Conservation (phyloP, 345 rosid genomes). For the Odontarrhena argentea region DNA sequence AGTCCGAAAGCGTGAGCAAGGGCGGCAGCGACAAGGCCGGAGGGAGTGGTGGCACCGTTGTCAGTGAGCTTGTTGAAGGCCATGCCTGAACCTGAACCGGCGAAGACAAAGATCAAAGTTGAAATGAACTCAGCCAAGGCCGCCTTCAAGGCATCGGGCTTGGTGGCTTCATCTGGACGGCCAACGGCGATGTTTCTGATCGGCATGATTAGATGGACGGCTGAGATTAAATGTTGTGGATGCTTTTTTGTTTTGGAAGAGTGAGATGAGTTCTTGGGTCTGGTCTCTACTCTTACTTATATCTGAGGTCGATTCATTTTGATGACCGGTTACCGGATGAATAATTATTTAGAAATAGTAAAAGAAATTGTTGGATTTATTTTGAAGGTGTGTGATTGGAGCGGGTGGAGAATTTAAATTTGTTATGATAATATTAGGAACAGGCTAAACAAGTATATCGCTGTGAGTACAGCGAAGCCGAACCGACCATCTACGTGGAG, state of each 20-base stretch:
- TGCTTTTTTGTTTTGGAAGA: background rate
- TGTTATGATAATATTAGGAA: background rate
- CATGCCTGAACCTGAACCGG: constrained; percentile 94
- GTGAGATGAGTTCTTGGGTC: constrained; percentile 21
- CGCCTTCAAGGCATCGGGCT: constrained; percentile 70
- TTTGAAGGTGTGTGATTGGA: constrained; percentile 28
- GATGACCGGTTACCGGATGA: constrained; percentile 32
- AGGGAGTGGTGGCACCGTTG: constrained; percentile 66
- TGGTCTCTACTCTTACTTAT: constrained; percentile 32
- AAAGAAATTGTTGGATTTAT: constrained; percentile 1
- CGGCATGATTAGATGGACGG: constrained; percentile 60
- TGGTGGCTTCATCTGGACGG: constrained; percentile 61
- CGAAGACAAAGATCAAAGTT: constrained; percentile 79
- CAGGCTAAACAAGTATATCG: constrained; percentile 37
- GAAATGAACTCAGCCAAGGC: constrained; percentile 92
- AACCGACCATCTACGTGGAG: constrained; percentile 44
- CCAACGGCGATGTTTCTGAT: constrained; percentile 84
- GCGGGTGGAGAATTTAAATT: constrained; percentile 27
- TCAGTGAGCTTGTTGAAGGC: constrained; percentile 84
- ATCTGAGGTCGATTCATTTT: constrained; percentile 32
- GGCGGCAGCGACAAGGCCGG: constrained; percentile 79
- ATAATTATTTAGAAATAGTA: background rate
- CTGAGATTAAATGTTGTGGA: constrained; percentile 16
- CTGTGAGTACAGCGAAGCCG: constrained; percentile 33
- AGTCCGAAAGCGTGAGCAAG: constrained; percentile 81